Conservation (phyloP, 1,284 basidiomycete genomes). For the Sparassis latifolia region DNA sequence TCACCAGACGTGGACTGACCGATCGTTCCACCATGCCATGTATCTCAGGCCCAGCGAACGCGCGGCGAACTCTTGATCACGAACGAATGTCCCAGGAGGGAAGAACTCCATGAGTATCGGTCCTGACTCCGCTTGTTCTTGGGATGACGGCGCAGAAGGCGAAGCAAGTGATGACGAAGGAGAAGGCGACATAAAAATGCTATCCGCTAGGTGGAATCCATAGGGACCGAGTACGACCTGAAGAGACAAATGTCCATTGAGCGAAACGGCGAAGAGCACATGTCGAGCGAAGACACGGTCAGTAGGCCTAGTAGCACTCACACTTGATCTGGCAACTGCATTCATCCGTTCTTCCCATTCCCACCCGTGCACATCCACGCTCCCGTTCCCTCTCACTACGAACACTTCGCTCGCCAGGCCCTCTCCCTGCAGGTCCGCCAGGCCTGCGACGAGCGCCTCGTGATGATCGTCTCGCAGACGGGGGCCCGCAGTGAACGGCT, state of each 20-base stretch:
- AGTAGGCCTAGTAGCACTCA: conserved; percentile 28
- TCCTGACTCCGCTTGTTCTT: conserved; percentile 2
- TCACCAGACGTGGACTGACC: conserved; percentile 28
- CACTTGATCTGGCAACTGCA: conserved; percentile 67
- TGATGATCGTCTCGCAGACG: conserved; percentile 45
- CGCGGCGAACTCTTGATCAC: conserved; percentile 60
- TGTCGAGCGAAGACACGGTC: no score
- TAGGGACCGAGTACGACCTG: conserved; percentile 71
- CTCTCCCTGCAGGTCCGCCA: conserved; percentile 47
- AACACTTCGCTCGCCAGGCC: conserved; percentile 59
- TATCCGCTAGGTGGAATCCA: conserved; percentile 67
- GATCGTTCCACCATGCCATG: conserved; percentile 65
- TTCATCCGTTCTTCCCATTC: conserved; percentile 55
- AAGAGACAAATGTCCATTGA: background rate
- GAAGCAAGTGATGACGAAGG: background rate
- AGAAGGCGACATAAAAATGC: conserved; percentile 63
- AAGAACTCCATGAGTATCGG: conserved; percentile 71
- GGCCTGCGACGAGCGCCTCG: conserved; percentile 38
- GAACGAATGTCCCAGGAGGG: conserved; percentile 63
- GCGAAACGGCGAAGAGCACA: background rate
- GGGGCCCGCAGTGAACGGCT: conserved; percentile 36
- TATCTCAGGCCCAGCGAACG: conserved; percentile 66
- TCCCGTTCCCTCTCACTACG: conserved; percentile 50
- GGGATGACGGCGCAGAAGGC: conserved; percentile 9
- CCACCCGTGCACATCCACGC: conserved; percentile 20